These are phyloP conservation scores for Cryphonectria japonica DNA, from an alignment of 2,329 filamentous ascomycete species.

Conservation along the genomic window DNA sequence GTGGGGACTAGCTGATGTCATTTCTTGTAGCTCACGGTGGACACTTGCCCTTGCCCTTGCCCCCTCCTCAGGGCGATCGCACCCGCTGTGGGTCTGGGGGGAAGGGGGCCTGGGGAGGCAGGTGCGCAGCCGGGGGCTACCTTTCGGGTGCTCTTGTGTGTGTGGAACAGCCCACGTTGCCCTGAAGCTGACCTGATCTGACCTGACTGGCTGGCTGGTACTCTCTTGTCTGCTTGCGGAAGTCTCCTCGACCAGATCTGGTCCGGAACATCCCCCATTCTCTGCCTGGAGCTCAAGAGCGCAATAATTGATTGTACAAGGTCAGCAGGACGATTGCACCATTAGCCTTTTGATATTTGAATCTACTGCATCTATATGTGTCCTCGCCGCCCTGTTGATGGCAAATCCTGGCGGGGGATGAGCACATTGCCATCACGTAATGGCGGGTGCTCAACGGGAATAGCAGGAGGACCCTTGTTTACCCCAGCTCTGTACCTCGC, in stretches of 20 bases:
- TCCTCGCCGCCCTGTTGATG: neutral
- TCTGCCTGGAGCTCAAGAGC: neutral
- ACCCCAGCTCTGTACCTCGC: neutral
- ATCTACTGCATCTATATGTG: neutral
- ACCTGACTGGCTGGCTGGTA: neutral
- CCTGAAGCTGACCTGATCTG: slow-evolving; percentile 6
- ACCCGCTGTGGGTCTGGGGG: slow-evolving; percentile 17
- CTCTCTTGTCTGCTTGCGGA: neutral
- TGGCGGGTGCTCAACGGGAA: neutral
- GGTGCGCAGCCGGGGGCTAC: neutral
- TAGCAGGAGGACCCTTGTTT: neutral
- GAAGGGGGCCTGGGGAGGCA: neutral
- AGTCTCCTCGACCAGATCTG: neutral
- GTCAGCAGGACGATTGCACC: neutral
- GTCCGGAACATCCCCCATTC: neutral
- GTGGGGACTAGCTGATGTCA: slow-evolving; percentile 16
- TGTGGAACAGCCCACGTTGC: slow-evolving; percentile 11
- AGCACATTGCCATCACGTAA: slow-evolving; percentile 3
- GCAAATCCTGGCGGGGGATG: neutral
- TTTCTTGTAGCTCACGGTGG: slow-evolving; percentile 4
- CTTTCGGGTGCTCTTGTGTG: neutral
- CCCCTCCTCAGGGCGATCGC: neutral
- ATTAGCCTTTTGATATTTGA: neutral
- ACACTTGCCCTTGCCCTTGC: neutral
- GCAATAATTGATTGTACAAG: neutral